Evolutionary conservation across 352 stramenopile species (phyloP).

Genomic region (Pythium graminicola): DNA sequence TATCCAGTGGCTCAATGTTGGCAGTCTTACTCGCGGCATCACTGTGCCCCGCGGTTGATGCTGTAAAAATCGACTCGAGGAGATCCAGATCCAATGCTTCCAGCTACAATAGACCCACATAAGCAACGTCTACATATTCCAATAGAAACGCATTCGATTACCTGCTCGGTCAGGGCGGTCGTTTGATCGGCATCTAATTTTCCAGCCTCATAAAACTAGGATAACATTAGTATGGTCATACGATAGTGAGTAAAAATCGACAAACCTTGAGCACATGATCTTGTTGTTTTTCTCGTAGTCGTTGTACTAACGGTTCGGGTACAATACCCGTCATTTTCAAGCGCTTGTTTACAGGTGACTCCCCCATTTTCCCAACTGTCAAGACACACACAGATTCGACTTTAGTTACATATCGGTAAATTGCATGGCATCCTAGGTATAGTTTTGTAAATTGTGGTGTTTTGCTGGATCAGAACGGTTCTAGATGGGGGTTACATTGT

Average conservation of each 20-base stretch:
- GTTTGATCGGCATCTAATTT: slow-evolving; percentile 38
- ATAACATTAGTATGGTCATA: neutral
- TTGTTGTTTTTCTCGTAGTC: slow-evolving; percentile 37
- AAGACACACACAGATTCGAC: no score
- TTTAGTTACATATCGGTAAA: no score
- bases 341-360: slow-evolving; percentile 17
- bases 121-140: no score
- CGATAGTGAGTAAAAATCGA: neutral
- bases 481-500: no score
- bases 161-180: slow-evolving; percentile 38
- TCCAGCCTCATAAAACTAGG: slow-evolving; percentile 62
- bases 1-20: slow-evolving; percentile 54
- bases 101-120: slow-evolving; percentile 42
- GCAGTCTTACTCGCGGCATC: slow-evolving; percentile 15
- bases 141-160: no score
- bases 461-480: no score
- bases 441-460: no score
- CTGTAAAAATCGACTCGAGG: slow-evolving; percentile 55
- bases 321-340: slow-evolving; percentile 21
- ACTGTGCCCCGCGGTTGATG: slow-evolving; percentile 19
- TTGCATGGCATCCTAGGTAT: no score
- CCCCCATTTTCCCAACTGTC: neutral
- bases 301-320: slow-evolving; percentile 16
- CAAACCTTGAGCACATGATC: slow-evolving; percentile 65
- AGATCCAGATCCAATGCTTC: slow-evolving; percentile 60